Evolutionary conservation across 192 early-diverging fungal species (phyloP), one percentile per base, ranked within the genome.

Genomic region (Entomortierella parvispora): DNA sequence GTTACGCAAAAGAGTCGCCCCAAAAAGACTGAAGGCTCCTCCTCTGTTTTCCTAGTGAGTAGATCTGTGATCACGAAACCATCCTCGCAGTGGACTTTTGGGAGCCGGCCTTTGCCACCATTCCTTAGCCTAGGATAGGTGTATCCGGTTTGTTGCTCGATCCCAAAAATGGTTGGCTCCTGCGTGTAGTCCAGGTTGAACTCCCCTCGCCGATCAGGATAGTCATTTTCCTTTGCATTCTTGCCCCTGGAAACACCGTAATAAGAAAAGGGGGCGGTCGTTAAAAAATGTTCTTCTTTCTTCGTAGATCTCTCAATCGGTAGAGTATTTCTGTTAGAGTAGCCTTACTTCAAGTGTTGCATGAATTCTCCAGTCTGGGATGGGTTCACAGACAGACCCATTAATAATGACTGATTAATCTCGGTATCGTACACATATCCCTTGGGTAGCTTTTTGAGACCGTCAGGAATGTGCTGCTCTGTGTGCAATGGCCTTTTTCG

Each of bases 131-230:
- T 81, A 17, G 87, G 85, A 56, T 88, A 88, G 22, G 85, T 81
- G 62, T 88, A 88, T 28, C 87, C 87, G 9, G 80, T 84, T 33
- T 88, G 83, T 50, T 88, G 87, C 29, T 80, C 82, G 23, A 85
- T 51, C 4, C 82, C 83, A 67, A 88, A 88, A 33, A 78, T 62
- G 8, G 79, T 76, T 2, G 87, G 84, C n/a, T 70, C 74, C 31
- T 83, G 80, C 26, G 68, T 75, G 14, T 68, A 62, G 47, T 68
- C 79, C 43, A 84, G 74, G 10, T 80, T 59, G 49, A 81, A 81
- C 22, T 77, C 51, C 46, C 61, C 55, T n/a, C 74, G 74, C 20
- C 46, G 37, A 31, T 77, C 74, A 9, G 66, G 74, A 32, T 58
- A 77, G 25, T 77, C 43, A 43, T 77, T 77, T 43, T 62, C 74